Evolutionary conservation across 202 grass and related monocot genomes (phyloP).

Genomic region (Panicum hallii): DNA sequence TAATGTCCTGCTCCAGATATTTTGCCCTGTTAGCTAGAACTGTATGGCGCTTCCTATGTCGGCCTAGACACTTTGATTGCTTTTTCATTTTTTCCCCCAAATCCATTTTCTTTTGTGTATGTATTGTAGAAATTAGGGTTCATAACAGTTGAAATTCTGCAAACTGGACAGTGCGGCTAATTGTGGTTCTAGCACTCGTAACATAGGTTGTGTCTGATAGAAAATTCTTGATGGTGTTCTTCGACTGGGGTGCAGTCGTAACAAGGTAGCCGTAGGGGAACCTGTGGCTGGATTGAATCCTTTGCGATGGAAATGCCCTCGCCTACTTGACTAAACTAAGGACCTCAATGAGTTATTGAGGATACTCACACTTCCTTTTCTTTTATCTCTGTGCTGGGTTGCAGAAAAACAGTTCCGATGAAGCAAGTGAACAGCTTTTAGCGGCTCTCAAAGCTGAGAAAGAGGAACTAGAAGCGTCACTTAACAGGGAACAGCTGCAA

Average conservation of each 20-base stretch:
- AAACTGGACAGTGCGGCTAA: slow-evolving; percentile 22
- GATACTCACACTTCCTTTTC: not conserved
- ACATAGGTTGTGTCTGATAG: not conserved
- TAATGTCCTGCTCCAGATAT: slow-evolving; percentile 34
- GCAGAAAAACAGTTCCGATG: slow-evolving; percentile 77
- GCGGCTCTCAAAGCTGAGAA: slow-evolving; percentile 79
- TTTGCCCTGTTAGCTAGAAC: slow-evolving; percentile 1
- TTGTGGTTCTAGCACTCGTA: not conserved
- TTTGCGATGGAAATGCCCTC: no score
- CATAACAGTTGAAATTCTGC: slow-evolving; percentile 8
- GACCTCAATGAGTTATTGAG: slow-evolving; percentile 14
- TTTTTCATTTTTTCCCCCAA: not conserved
- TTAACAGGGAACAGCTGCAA: slow-evolving; percentile 76
- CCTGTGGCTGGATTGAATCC: no score
- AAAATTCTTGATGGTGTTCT: slow-evolving; percentile 19
- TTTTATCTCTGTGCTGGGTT: slow-evolving; percentile 35
- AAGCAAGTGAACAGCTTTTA: slow-evolving; percentile 68
- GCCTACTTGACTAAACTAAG: no score
- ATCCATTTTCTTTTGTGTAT: not conserved
- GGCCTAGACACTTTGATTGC: not conserved
- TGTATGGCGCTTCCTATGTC: slow-evolving; percentile 15
- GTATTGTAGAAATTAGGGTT: slow-evolving; percentile 10
- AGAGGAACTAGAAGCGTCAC: slow-evolving; percentile 82
- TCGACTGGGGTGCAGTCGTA: no score
- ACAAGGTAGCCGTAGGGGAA: no score